These are phyloP conservation scores for Backusella mclennaniae DNA, from an alignment of 192 early-diverging fungal genomes.

Conservation along the genomic window DNA sequence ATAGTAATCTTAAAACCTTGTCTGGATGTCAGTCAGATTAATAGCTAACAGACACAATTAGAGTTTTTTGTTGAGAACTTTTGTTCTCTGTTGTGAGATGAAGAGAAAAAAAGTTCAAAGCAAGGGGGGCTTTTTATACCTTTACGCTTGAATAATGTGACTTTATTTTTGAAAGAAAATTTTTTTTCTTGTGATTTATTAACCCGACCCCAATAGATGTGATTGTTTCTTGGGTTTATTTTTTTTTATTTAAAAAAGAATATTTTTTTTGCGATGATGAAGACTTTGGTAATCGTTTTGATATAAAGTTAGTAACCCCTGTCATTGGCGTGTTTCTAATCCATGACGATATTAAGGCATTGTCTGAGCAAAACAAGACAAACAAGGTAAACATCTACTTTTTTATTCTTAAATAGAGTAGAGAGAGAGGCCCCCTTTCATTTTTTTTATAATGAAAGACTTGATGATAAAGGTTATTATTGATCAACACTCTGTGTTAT, in stretches of 20 bases:
- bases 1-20: background rate
- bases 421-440: background rate
- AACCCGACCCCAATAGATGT: background rate
- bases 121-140: conserved; percentile 5
- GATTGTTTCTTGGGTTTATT: background rate
- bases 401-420: background rate
- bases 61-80: background rate
- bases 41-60: background rate
- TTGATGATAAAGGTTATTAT: conserved; percentile 17
- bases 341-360: conserved; percentile 12
- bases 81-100: conserved; percentile 14
- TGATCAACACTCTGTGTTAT: conserved; percentile 17
- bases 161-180: background rate
- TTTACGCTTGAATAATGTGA: background rate
- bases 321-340: background rate
- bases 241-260: background rate
- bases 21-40: background rate
- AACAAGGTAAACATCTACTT: background rate
- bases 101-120: background rate
- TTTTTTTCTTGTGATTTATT: background rate
- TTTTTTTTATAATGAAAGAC: background rate
- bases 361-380: conserved; percentile 10
- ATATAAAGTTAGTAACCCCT: conserved; percentile 11
- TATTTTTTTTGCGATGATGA: conserved; percentile 13
- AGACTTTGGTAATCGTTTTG: conserved; percentile 13